Percentiles rank a stretch among this genome's conserved stretches.
These are phyloP conservation scores for Orbilia quercus DNA, from an alignment of 2,329 filamentous ascomycete species.

Conservation along the genomic window DNA sequence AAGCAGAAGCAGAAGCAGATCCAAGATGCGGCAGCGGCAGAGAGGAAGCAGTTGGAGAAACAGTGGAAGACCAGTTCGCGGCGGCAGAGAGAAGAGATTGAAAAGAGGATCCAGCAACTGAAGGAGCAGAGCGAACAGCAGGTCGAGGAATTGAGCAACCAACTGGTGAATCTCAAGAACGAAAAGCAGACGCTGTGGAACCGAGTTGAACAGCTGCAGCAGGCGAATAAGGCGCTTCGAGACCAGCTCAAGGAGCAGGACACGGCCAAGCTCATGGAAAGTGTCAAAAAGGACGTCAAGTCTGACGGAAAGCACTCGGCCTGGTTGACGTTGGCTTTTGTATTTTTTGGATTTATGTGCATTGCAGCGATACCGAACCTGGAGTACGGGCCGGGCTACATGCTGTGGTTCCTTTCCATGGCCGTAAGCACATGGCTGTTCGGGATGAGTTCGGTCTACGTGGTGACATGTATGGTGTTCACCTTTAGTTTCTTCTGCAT, in stretches of 20 bases:
- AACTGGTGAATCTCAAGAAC: constrained; percentile 17
- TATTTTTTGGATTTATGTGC: no score
- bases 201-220: constrained; percentile 27
- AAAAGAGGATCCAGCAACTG: constrained; percentile 22
- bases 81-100: constrained; percentile 29
- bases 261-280: background rate
- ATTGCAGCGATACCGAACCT: background rate
- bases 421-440: no score
- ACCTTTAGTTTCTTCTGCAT: no score
- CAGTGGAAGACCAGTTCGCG: constrained; percentile 32
- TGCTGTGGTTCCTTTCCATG: no score
- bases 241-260: constrained; percentile 4
- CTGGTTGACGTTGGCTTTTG: background rate
- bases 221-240: constrained; percentile 26
- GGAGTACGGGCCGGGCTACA: background rate
- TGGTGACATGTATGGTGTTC: background rate
- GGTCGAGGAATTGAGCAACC: constrained; percentile 10
- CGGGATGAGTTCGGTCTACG: background rate
- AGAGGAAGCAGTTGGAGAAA: constrained; percentile 18
- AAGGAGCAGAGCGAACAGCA: constrained; percentile 9
- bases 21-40: constrained; percentile 5
- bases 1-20: constrained; percentile 28
- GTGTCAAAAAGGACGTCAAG: background rate
- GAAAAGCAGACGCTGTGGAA: constrained; percentile 25
- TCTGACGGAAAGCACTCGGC: background rate